Evolutionary conservation across 345 rosid genomes (phyloP), one percentile per base, ranked within the genome.

Genomic region (Salix viminalis): DNA sequence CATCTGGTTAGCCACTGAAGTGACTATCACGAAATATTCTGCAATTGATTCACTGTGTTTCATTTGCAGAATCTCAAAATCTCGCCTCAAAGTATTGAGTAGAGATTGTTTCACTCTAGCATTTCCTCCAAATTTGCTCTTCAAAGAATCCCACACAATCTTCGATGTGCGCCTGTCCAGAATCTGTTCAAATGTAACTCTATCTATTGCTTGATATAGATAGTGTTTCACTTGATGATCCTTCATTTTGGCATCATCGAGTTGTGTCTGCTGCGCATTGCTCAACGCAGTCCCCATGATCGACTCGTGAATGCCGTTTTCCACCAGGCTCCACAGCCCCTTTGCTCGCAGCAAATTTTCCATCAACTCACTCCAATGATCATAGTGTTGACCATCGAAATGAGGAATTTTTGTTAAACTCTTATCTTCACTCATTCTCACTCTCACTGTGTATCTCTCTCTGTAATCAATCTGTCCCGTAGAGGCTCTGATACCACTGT

Each of bases 281-380:
- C 65, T 70, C 15, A 77, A 2, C 9, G 1, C n/a, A 26, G 16
- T 48, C 15, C 65, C 46, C 2, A 3, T 24, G 3, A n/a, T 30
- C 21, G 71, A 65, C 21, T 26, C 69, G 0, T 4, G 4, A 6
- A 36, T 60, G 2, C 75, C 80, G 1, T 16, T 26, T 18, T 69
- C 75, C 30, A 78, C 37, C 16, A 64, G 9, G 1, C 54, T 58
- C 79, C 69, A 77, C 1, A 69, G 21, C 9, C 69, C 62, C 15
- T 69, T 71, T 18, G 76, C 61, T 11, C 50, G 5, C 7, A 71
- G 23, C 5, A 62, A 23, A 34, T 77, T 77, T 26, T 77, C 76
- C 80, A 71, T 77, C 68, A 77, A 16, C 14, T 60, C 70, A 71
- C 69, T 77, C 75, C 79, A 76, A 67, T 76, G 71, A 18, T 66